Conservation (phyloP, 495 filamentous ascomycete species). For the Choiromyces venosus region DNA sequence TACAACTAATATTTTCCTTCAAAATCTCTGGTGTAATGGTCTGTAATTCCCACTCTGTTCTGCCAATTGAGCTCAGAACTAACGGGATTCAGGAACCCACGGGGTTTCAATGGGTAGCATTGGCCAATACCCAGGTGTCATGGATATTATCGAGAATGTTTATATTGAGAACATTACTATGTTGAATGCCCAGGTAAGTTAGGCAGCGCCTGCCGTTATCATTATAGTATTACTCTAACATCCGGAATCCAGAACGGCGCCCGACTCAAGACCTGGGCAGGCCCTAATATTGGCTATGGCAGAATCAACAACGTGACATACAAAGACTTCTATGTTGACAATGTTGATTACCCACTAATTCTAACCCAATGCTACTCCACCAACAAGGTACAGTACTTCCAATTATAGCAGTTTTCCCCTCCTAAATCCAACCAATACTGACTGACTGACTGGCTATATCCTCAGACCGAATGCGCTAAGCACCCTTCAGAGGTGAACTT, state of each 20-base stretch:
- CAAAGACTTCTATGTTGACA: slow-evolving; percentile 53
- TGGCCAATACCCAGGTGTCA: slow-evolving; percentile 53
- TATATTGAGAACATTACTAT: slow-evolving; percentile 55
- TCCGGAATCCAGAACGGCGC: slow-evolving; percentile 48
- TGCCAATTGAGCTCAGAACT: not conserved
- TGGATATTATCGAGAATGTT: slow-evolving; percentile 52
- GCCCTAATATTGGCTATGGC: slow-evolving; percentile 52
- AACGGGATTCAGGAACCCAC: slow-evolving; percentile 44
- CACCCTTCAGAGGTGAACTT: slow-evolving; percentile 54
- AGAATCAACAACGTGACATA: slow-evolving; percentile 58
- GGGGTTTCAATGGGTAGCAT: slow-evolving; percentile 57
- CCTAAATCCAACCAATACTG: slow-evolving; percentile 1
- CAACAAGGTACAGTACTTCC: slow-evolving; percentile 39
- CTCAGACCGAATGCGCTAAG: slow-evolving; percentile 46
- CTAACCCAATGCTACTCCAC: slow-evolving; percentile 58
- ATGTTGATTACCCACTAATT: slow-evolving; percentile 53
- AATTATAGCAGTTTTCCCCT: not conserved
- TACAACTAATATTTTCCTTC: slow-evolving; percentile 53
- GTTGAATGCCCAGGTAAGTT: slow-evolving; percentile 49
- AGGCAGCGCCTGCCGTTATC: not conserved
- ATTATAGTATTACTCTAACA: not conserved
- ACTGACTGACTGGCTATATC: no score
- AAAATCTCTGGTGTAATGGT: slow-evolving; percentile 56
- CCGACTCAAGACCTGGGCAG: slow-evolving; percentile 55
- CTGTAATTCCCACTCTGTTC: not conserved